A percentile compares a stretch with the other conserved stretches of the same genome.
These are phyloP conservation scores for Oryza meyeriana DNA, from an alignment of 176 grass and related monocot genomes.

Conservation along the genomic window DNA sequence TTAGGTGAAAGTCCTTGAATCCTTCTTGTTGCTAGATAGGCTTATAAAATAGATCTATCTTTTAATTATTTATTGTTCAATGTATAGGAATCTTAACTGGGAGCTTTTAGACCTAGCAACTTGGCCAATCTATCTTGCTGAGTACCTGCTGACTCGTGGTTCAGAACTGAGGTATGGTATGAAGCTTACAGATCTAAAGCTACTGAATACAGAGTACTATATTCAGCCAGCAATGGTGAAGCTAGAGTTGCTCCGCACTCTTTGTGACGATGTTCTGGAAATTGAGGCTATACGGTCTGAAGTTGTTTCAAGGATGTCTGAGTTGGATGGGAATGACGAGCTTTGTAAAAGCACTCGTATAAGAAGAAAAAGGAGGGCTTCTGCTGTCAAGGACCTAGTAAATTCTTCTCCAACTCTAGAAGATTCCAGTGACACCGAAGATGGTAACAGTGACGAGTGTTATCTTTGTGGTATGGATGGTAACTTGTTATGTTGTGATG, in stretches of 20 bases:
- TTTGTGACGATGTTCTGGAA: slow-evolving; percentile 88
- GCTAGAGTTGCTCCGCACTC: slow-evolving; percentile 71
- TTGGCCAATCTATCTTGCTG: slow-evolving; percentile 91
- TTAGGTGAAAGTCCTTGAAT: slow-evolving; percentile 57
- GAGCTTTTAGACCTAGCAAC: slow-evolving; percentile 88
- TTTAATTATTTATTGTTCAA: slow-evolving; percentile 28
- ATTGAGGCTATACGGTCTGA: slow-evolving; percentile 63
- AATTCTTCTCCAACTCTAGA: slow-evolving; percentile 30
- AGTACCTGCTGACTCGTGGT: slow-evolving; percentile 72
- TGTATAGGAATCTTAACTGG: slow-evolving; percentile 94
- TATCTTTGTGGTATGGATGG: slow-evolving; percentile 91
- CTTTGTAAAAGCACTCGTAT: slow-evolving; percentile 21
- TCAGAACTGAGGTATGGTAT: slow-evolving; percentile 58
- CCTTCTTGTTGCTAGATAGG: neutral
- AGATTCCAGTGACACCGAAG: slow-evolving; percentile 49
- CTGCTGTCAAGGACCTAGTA: slow-evolving; percentile 11
- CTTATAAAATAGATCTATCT: neutral
- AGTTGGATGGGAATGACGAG: slow-evolving; percentile 53
- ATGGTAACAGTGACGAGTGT: slow-evolving; percentile 90
- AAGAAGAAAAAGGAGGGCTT: slow-evolving; percentile 51
- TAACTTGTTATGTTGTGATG: slow-evolving; percentile 94
- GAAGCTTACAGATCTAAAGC: slow-evolving; percentile 70
- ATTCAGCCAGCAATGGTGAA: slow-evolving; percentile 66
- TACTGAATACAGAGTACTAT: slow-evolving; percentile 76
- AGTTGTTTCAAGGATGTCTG: slow-evolving; percentile 60